Evolutionary conservation across 805 yeast species (phyloP).

Genomic region (Candida loeiensis): DNA sequence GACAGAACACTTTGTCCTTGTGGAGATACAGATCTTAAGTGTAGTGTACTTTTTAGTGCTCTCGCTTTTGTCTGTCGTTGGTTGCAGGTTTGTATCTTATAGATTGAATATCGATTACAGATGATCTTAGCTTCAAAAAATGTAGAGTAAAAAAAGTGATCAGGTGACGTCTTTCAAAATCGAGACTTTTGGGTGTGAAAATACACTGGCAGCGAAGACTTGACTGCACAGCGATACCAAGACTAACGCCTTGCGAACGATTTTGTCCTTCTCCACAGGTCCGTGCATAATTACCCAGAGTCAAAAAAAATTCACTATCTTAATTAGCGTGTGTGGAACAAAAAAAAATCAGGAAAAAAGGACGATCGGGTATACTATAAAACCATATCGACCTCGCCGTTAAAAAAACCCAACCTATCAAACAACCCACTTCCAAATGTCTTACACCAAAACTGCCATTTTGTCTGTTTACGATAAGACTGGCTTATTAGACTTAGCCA

Average conservation of each 20-base stretch:
- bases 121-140: constrained; percentile 1
- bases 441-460: constrained; percentile 78
- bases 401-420: constrained; percentile 2
- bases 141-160: not conserved
- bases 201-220: not conserved
- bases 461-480: constrained; percentile 97
- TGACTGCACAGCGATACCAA: not conserved
- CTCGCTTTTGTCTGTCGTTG: constrained; percentile 8
- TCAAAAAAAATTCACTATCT: constrained; percentile 6
- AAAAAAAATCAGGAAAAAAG: constrained; percentile 4
- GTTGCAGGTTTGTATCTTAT: constrained; percentile 8
- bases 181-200: not conserved
- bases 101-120: constrained; percentile 5
- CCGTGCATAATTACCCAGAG: constrained; percentile 5
- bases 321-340: constrained; percentile 5
- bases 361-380: constrained; percentile 2
- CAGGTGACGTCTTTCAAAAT: not conserved
- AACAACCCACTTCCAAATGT: constrained; percentile 2
- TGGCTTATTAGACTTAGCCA: constrained; percentile 91
- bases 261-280: not conserved
- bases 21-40: constrained; percentile 97
- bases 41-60: constrained; percentile 8
- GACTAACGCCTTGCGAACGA: not conserved
- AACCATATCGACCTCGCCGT: constrained; percentile 6
- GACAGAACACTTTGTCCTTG: constrained; percentile 95